These are phyloP conservation scores for Amniculicola lignicola DNA, from an alignment of 495 filamentous ascomycete species.

Conservation along the genomic window DNA sequence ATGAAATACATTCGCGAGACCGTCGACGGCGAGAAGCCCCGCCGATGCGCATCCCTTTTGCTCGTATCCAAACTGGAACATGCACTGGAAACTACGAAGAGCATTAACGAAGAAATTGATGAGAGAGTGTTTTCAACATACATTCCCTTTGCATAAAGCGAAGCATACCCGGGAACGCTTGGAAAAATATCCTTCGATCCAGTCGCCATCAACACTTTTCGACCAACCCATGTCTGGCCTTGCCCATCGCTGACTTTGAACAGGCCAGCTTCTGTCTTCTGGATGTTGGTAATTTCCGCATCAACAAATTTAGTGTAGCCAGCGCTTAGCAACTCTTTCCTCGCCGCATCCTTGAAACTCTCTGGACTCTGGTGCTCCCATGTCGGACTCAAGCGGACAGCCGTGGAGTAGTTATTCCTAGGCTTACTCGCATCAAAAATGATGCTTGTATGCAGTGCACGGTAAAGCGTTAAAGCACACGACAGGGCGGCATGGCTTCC, in stretches of 20 bases:
- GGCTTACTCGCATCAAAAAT: background rate
- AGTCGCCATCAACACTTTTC: constrained; percentile 27
- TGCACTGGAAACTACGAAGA: constrained; percentile 27
- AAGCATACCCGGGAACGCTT: constrained; percentile 18
- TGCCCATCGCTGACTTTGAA: constrained; percentile 17
- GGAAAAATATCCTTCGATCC: constrained; percentile 24
- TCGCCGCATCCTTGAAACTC: constrained; percentile 6
- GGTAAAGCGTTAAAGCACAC: constrained; percentile 42
- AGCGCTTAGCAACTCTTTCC: background rate
- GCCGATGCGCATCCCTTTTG: background rate
- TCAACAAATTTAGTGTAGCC: constrained; percentile 31
- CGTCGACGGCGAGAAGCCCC: constrained; percentile 20
- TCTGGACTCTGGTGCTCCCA: constrained; percentile 43
- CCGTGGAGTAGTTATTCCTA: constrained; percentile 9
- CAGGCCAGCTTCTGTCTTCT: constrained; percentile 41
- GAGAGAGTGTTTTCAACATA: background rate
- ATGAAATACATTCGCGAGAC: background rate
- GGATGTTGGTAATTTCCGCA: constrained; percentile 19
- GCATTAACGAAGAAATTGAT: background rate
- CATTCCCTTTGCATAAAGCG: constrained; percentile 19
- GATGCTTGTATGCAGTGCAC: background rate
- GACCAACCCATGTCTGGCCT: constrained; percentile 11
- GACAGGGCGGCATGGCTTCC: constrained; percentile 55
- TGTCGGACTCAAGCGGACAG: constrained; percentile 53
- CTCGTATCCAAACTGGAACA: constrained; percentile 28